Conservation (phyloP, 1,284 basidiomycete genomes). For the Vanrija humicola region DNA sequence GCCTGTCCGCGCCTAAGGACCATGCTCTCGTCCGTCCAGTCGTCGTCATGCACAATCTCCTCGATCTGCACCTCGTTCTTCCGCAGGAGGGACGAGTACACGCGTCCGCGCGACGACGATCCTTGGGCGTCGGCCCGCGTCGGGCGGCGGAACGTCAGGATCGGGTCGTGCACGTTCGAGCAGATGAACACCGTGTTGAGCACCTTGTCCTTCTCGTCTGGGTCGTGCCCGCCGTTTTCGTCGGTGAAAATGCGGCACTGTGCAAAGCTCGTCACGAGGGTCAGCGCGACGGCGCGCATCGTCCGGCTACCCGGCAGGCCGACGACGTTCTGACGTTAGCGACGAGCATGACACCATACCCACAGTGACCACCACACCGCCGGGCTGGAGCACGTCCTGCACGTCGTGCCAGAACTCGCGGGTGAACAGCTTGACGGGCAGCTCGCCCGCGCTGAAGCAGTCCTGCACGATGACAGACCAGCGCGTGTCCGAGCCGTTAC, state of each 20-base stretch:
- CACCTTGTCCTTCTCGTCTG: constrained; percentile 55
- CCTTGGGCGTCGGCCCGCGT: constrained; percentile 27
- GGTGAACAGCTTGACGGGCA: constrained; percentile 77
- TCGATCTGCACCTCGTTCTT: constrained; percentile 30
- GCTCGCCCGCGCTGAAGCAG: constrained; percentile 82
- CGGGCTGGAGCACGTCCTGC: constrained; percentile 60
- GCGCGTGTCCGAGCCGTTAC: background rate
- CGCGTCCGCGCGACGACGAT: constrained; percentile 32
- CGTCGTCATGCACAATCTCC: constrained; percentile 13
- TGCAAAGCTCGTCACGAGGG: constrained; percentile 63
- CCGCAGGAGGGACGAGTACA: constrained; percentile 22
- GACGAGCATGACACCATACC: constrained; percentile 48
- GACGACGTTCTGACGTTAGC: constrained; percentile 60
- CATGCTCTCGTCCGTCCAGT: background rate
- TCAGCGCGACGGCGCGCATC: constrained; percentile 63
- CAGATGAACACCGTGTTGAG: constrained; percentile 54
- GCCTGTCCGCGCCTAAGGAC: constrained; percentile 8
- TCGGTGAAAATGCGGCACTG: constrained; percentile 80
- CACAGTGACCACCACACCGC: constrained; percentile 76
- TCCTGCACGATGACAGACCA: constrained; percentile 84
- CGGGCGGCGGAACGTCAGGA: constrained; percentile 64
- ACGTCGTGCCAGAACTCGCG: constrained; percentile 73
- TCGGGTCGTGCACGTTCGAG: constrained; percentile 50
- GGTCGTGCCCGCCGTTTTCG: constrained; percentile 32
- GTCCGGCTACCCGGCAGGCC: constrained; percentile 63